Percentiles rank a stretch among this genome's conserved stretches.
These are phyloP conservation scores for Tricharina praecox DNA, from an alignment of 495 filamentous ascomycete species.

Conservation along the genomic window DNA sequence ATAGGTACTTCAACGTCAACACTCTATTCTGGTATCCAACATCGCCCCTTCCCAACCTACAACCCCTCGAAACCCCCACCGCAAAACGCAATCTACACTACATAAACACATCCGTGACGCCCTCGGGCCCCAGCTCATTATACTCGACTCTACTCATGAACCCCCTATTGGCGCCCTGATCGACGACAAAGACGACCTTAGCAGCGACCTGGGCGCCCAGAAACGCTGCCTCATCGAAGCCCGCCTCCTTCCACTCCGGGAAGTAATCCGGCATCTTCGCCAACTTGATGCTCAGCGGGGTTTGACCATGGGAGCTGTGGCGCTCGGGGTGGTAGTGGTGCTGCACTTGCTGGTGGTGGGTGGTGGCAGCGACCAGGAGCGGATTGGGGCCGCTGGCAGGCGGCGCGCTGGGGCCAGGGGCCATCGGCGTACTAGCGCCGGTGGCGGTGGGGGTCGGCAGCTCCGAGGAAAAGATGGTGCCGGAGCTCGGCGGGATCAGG, in stretches of 20 bases:
- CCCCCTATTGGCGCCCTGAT: constrained; percentile 51
- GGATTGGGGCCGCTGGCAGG: constrained; percentile 61
- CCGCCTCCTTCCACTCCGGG: constrained; percentile 79
- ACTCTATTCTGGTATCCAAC: too few species aligned
- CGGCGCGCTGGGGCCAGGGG: neutral
- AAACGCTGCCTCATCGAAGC: constrained; percentile 31
- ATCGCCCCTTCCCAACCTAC: too few species aligned
- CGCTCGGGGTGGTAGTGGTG: constrained; percentile 18
- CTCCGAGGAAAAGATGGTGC: constrained; percentile 92
- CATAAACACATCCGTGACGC: constrained; percentile 32
- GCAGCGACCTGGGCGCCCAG: constrained; percentile 32
- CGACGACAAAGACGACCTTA: constrained; percentile 39
- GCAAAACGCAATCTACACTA: too few species aligned
- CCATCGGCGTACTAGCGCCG: constrained; percentile 66
- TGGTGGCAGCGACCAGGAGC: constrained; percentile 82
- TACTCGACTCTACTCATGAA: constrained; percentile 60
- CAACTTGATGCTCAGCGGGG: constrained; percentile 68
- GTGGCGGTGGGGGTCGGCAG: constrained; percentile 80
- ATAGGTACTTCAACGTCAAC: too few species aligned
- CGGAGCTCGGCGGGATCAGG: constrained; percentile 71
- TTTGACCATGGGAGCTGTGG: constrained; percentile 38
- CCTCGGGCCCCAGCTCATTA: constrained; percentile 57
- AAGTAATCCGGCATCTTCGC: constrained; percentile 72
- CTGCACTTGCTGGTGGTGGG: constrained; percentile 29
- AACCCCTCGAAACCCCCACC: too few species aligned